Conservation (phyloP, 805 yeast genomes). For the Suhomyces vadensis region DNA sequence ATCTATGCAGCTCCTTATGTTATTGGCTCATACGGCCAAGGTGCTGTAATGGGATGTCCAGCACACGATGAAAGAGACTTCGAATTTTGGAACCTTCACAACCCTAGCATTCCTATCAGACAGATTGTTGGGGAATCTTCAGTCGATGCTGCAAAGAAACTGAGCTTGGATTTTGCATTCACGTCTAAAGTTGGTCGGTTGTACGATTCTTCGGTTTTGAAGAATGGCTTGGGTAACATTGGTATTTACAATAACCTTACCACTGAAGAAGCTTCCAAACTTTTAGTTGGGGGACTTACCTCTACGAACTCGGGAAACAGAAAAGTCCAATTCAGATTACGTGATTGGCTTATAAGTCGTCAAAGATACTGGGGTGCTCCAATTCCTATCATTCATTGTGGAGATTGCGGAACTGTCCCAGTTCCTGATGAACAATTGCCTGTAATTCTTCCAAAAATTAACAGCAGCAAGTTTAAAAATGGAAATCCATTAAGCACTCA, state of each 20-base stretch:
- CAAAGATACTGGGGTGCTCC: constrained; percentile 99
- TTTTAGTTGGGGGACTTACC: constrained; percentile 46
- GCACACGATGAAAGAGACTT: constrained; percentile 86
- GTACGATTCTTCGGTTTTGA: constrained; percentile 26
- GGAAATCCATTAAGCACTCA: constrained; percentile 64
- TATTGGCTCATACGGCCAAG: constrained; percentile 76
- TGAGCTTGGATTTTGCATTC: constrained; percentile 50
- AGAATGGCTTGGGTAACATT: constrained; percentile 27
- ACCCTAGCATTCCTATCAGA: constrained; percentile 43
- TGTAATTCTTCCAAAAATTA: constrained; percentile 68
- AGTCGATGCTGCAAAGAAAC: constrained; percentile 12
- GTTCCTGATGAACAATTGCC: constrained; percentile 90
- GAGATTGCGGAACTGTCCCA: constrained; percentile 82
- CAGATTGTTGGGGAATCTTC: constrained; percentile 48
- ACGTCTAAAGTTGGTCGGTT: constrained; percentile 46
- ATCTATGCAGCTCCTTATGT: constrained; percentile 92
- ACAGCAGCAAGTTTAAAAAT: constrained; percentile 56
- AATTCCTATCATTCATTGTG: constrained; percentile 90
- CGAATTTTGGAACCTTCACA: constrained; percentile 73
- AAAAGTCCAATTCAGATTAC: constrained; percentile 59
- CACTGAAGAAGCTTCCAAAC: constrained; percentile 50
- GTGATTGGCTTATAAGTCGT: constrained; percentile 95
- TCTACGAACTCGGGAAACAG: constrained; percentile 42
- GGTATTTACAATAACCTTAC: constrained; percentile 51
- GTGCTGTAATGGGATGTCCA: constrained; percentile 98